Evolutionary conservation across 2,329 filamentous ascomycete genomes (phyloP).

Genomic region (Aspergillus terreus): DNA sequence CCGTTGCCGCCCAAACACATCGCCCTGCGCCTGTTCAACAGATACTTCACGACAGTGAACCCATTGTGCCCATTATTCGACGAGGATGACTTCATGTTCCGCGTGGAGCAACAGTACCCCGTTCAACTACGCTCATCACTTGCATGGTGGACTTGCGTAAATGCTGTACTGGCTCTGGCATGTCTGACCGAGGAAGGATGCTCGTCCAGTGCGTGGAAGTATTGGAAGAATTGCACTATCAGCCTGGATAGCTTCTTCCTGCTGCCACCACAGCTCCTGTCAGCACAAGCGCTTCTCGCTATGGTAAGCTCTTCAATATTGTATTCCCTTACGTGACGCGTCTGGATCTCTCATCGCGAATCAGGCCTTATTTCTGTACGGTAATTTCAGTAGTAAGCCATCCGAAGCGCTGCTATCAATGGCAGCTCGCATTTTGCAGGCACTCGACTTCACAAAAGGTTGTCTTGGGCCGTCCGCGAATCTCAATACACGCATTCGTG

Average conservation of each 20-base stretch:
- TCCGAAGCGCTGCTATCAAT: not conserved
- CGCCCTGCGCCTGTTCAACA: not conserved
- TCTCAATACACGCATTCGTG: not conserved
- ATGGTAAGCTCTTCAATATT: not conserved
- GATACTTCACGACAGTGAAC: not conserved
- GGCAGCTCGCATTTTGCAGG: conserved; percentile 3
- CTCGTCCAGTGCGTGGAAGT: not conserved
- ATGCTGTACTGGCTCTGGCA: conserved; percentile 3
- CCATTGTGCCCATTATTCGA: conserved; percentile 3
- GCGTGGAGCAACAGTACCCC: conserved; percentile 2
- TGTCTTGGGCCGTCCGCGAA: not conserved
- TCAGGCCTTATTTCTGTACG: not conserved
- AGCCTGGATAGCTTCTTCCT: conserved; percentile 1
- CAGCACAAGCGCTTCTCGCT: conserved; percentile 3
- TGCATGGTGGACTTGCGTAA: conserved; percentile 3
- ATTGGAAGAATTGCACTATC: conserved; percentile 5
- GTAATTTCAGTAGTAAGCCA: not conserved
- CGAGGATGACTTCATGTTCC: conserved; percentile 1
- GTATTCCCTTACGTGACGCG: no score
- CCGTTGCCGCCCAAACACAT: conserved; percentile 1
- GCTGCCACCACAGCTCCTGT: not conserved
- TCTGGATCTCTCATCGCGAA: no score
- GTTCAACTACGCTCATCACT: not conserved
- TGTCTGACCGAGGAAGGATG: not conserved
- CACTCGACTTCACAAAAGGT: not conserved